Percentiles rank a stretch among this genome's conserved stretches.
Conservation (phyloP, 306 rosid species). For the Hippophae tibetana region DNA sequence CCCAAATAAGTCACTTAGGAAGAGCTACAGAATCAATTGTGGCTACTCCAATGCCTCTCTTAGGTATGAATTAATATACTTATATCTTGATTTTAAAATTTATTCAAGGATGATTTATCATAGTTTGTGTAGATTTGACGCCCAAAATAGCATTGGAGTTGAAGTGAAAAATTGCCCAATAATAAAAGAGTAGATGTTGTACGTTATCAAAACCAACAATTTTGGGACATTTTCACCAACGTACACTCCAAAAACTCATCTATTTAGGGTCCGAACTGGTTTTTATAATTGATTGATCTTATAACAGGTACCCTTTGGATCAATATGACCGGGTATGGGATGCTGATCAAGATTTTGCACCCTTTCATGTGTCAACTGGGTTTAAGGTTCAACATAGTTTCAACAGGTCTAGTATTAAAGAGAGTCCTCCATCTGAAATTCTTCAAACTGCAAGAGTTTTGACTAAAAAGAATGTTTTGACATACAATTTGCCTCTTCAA, state of each 20-base stretch:
- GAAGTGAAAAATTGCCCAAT: too few species aligned
- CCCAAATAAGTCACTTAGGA: constrained; percentile 47
- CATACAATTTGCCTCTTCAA: constrained; percentile 57
- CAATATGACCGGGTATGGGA: constrained; percentile 81
- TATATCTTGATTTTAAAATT: not conserved
- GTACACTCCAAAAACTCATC: too few species aligned
- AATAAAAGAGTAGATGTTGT: too few species aligned
- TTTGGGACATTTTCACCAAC: too few species aligned
- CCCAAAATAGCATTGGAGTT: not conserved
- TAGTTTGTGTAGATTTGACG: not conserved
- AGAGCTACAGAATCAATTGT: constrained; percentile 64
- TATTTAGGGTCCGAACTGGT: not conserved
- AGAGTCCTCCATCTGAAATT: constrained; percentile 47
- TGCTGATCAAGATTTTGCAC: constrained; percentile 50
- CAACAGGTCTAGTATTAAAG: constrained; percentile 31
- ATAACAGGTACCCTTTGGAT: constrained; percentile 69
- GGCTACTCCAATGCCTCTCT: constrained; percentile 54
- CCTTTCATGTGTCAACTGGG: constrained; percentile 55
- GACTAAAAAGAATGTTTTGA: constrained; percentile 42
- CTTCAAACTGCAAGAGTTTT: constrained; percentile 72
- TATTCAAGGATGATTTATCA: not conserved
- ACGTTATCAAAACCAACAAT: too few species aligned
- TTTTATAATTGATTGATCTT: constrained; percentile 7
- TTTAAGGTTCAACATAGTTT: constrained; percentile 41
- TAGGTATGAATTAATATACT: constrained; percentile 33